Conservation (phyloP, 345 rosid species). For the Sonneratia caseolaris region DNA sequence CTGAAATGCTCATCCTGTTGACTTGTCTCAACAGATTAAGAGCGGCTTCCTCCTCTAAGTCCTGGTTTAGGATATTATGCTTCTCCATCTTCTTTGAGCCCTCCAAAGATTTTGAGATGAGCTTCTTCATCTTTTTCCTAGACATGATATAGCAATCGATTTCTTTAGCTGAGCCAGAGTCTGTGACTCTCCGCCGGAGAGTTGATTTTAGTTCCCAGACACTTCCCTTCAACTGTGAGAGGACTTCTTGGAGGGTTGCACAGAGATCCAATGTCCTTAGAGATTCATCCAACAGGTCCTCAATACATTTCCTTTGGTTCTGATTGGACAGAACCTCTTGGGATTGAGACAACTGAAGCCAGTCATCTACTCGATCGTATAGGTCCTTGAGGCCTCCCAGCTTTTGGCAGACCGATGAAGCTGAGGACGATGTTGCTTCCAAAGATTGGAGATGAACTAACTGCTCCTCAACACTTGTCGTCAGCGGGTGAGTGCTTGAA, state of each 20-base stretch:
- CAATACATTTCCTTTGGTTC: not conserved
- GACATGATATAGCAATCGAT: not conserved
- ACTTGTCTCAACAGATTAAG: not conserved
- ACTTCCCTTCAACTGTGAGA: not conserved
- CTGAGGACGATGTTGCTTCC: not conserved
- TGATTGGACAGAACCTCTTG: not conserved
- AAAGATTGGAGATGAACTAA: not conserved
- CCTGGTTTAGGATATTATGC: not conserved
- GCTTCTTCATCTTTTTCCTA: not conserved
- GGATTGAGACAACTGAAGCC: not conserved
- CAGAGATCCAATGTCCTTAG: not conserved
- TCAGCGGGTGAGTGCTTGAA: not conserved
- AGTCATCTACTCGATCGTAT: not conserved
- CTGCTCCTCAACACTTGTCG: not conserved
- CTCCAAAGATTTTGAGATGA: not conserved
- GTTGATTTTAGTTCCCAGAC: not conserved
- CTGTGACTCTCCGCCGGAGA: not conserved
- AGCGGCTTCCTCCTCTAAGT: not conserved
- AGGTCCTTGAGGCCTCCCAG: not conserved
- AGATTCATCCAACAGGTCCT: slow-evolving; percentile 1
- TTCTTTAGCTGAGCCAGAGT: not conserved
- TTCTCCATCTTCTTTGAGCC: not conserved
- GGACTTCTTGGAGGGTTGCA: not conserved
- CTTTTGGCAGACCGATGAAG: not conserved
- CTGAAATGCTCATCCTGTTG: not conserved